phyloP scores from a whole-genome alignment of 345 rosid genomes.

The Sapria himalayana region DNA sequence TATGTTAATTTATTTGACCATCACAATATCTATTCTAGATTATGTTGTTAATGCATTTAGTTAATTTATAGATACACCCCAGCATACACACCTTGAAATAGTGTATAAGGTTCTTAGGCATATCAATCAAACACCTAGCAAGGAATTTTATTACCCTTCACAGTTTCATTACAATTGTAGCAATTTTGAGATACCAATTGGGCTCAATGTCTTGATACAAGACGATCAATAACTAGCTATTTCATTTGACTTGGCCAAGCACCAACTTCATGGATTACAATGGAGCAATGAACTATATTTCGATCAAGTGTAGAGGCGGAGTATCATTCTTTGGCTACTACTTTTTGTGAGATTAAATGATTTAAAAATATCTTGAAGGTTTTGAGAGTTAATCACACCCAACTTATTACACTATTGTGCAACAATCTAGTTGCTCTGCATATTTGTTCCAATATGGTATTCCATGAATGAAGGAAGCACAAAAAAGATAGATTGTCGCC shows the following conservation, averaged over 20 bases:
- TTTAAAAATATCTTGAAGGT: neutral
- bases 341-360: slow-evolving; percentile 1
- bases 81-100: neutral
- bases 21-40: neutral
- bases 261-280: slow-evolving; percentile 1
- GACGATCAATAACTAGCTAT: neutral
- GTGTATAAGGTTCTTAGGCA: neutral
- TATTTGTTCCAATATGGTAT: neutral
- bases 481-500: slow-evolving; percentile 2
- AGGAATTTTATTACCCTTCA: neutral
- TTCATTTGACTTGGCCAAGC: neutral
- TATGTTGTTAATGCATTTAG: neutral
- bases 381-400: neutral
- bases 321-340: neutral
- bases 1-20: slow-evolving; percentile 2
- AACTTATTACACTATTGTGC: neutral
- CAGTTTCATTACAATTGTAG: neutral
- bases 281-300: slow-evolving; percentile 1
- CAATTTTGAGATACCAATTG: slow-evolving; percentile 4
- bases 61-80: too few species aligned
- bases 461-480: neutral
- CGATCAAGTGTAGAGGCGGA: neutral
- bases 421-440: neutral
- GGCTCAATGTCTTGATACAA: neutral
- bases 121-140: neutral